Base-by-base conservation (phyloP, 2,329 filamentous ascomycete species). In the Capronia coronata region DNA sequence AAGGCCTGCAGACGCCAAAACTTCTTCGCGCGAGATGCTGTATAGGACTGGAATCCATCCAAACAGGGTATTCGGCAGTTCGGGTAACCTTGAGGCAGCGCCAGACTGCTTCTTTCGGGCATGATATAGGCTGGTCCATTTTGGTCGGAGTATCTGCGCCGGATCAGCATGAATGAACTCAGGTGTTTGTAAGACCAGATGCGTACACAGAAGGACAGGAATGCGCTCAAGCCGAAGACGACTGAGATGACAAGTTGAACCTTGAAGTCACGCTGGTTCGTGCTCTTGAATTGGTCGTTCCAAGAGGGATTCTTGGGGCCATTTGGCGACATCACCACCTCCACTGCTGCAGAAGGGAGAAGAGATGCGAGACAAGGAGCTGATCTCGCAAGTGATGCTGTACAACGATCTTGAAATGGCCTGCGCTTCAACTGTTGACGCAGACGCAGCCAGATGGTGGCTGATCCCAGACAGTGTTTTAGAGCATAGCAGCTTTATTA, bases 21-120 rank as follows among this genome's bases (percentile, higher is more conserved):
- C 82, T 67, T 97, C 86, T 63, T 94, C 83, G 59, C 97, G 90
- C 1, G 83, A 87, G 54, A 98, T 86, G 58, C 71, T 80, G 71
- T 89, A 93, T 34, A 98, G 71, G 2, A 83, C 81, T 1, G 89
- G 82, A 40, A 98, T 93, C 93, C 93, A 98, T 62, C 91, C 91
- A 59, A 97, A 86, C 63, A 94, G 82, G 39, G 80, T 85, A 64
- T 90, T 80, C 14, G 91, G 87, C 8, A 98, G 78, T 27, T 84
- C 76, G 5, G 93, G 94, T 16, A 97, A 75, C 23, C 75, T 67
- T 1, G 76, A 76, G 13, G 78, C 78, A n/a, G 76, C 75, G 63
- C 83, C 75, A 59, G 80, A 80, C 56, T 86, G 83, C 61, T 83
- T 83, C 69, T 90, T 93, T 50, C 93, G 82, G 40, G 93, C 93